phyloP scores from a whole-genome alignment of 169 alveolate species.

The Besnoitia besnoiti region DNA sequence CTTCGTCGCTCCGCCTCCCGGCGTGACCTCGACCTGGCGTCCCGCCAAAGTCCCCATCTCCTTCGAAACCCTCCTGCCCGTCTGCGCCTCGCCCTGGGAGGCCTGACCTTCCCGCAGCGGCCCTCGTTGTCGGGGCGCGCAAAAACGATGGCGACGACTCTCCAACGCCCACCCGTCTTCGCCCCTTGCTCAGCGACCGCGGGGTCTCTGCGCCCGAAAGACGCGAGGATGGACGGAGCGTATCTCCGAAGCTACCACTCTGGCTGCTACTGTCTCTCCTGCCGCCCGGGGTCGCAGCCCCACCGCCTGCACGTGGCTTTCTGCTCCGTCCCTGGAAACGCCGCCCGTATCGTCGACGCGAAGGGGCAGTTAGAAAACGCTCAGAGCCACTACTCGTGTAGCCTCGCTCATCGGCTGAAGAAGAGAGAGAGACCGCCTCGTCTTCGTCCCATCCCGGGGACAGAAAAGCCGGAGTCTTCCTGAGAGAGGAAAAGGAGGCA shows the following conservation, averaged over 20 bases:
- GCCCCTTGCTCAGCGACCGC: neutral
- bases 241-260: neutral
- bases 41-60: neutral
- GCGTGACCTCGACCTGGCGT: neutral
- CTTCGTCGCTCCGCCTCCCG: neutral
- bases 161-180: neutral
- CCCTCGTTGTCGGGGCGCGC: neutral
- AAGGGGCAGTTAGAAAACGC: neutral
- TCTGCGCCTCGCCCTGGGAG: neutral
- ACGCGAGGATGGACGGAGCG: neutral
- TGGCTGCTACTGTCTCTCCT: neutral
- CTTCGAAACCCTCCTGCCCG: neutral
- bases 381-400: constrained; percentile 11
- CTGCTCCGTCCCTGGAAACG: neutral
- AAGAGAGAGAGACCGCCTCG: neutral
- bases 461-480: neutral
- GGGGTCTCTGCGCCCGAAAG: neutral
- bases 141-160: neutral
- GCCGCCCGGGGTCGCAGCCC: neutral
- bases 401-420: constrained; percentile 27
- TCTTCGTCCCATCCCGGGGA: neutral
- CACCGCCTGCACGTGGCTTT: neutral
- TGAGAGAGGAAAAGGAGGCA: neutral
- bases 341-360: neutral
- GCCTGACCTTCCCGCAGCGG: neutral